Conservation (phyloP, 2,329 filamentous ascomycete genomes). For the Xylariales sp. region DNA sequence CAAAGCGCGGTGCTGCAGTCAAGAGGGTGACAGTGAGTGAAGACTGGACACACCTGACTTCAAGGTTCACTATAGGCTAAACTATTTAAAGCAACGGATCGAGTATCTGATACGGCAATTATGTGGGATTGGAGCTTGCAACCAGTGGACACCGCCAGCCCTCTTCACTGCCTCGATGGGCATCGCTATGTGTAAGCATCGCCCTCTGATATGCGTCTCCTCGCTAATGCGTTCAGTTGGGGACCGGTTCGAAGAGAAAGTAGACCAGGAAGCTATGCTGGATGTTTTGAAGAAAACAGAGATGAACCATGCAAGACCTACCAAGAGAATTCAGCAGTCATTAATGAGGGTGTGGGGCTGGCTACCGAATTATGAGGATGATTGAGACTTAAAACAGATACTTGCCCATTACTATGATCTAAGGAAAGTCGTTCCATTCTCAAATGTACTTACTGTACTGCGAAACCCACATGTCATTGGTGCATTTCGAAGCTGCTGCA, state of each 20-base stretch:
- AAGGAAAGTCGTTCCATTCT: neutral
- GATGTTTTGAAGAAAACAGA: conserved; percentile 44
- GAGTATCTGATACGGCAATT: conserved; percentile 44
- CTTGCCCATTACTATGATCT: neutral
- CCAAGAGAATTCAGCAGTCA: conserved; percentile 39
- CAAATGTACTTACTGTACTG: neutral
- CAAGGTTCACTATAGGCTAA: too few species aligned
- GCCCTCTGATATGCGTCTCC: neutral
- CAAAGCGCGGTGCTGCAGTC: conserved; percentile 29
- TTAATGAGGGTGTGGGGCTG: conserved; percentile 47
- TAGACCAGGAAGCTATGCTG: conserved; percentile 44
- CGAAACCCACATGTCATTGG: too few species aligned
- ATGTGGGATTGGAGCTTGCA: conserved; percentile 55
- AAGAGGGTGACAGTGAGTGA: conserved; percentile 34
- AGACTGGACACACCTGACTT: neutral
- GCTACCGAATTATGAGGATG: conserved; percentile 22
- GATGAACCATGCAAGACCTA: conserved; percentile 48
- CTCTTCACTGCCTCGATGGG: conserved; percentile 54
- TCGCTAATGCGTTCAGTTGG: conserved; percentile 29
- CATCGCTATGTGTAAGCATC: conserved; percentile 45
- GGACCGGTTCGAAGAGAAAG: conserved; percentile 40
- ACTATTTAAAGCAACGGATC: conserved; percentile 42
- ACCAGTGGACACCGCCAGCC: conserved; percentile 49
- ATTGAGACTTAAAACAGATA: neutral
- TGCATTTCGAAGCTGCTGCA: too few species aligned